Base-by-base conservation (phyloP, 352 stramenopile species). In the Thalassiosira tumida region DNA sequence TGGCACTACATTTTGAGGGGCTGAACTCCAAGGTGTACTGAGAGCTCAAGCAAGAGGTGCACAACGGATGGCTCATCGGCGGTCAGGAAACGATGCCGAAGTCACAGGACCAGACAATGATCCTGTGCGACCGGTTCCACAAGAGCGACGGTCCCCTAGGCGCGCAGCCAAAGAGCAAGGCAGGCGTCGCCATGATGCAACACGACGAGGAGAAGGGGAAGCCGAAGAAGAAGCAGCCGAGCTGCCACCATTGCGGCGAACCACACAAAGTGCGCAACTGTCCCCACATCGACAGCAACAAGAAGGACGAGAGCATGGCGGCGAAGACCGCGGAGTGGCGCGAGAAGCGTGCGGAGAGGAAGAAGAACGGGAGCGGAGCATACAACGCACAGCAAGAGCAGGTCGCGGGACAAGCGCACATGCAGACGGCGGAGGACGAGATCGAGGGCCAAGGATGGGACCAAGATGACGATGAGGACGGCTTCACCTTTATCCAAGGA, bases 401-500 rank as follows among this genome's bases (percentile, higher is more conserved):
- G 33, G 54, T 67, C 21, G 54, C 54, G 5, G 54, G 54, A 7
- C 6, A 67, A 40, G 29, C 64, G 21, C 64, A 74, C 29, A 41
- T 41, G 7, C 64, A 74, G 29, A 21, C 21, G 6, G 14, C 3
- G 2, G 6, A 17, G 24, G 33, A 74, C 29, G 33, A 41, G 15
- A 74, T 74, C 29, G 64, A n/a, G 26, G 33, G 35, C 26, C 14
- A 15, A 10, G 64, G 35, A 40, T n/a, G 6, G 26, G 24, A 74
- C 21, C 64, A 74, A 74, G 64, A 74, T 35, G 29, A 74, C 21
- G 29, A 74, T 2, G 64, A 74, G 64, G 64, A 74, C 21, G 64
- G 29, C 5, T 74, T 74, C 6, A n/a, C 54, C 54, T 67, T 67
- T n/a, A 4, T 67, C 54, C 54, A 67, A 67, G 54, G 54, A 17